phyloP scores from a whole-genome alignment of 176 grass and related monocot species.

The Calamus simplicifolius region DNA sequence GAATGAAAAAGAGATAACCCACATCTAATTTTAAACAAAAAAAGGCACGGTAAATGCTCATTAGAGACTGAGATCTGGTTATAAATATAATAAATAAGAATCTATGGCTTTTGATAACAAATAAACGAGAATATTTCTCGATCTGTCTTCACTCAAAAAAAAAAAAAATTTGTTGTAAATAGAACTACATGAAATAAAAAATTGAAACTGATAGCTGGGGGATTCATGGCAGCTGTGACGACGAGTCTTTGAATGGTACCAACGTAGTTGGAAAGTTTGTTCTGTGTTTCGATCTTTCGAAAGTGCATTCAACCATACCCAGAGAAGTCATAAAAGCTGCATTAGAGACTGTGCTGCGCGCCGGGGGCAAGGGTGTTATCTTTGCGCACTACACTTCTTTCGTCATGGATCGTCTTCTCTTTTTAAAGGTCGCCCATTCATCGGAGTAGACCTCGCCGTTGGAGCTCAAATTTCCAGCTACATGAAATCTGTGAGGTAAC shows the following conservation, averaged over 20 bases:
- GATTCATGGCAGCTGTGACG: conserved; percentile 3
- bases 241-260: conserved; percentile 4
- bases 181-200: no score
- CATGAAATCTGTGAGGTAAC: background rate
- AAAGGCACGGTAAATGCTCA: no score
- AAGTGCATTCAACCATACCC: background rate
- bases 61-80: no score
- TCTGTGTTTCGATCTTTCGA: background rate
- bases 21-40: no score
- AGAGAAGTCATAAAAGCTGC: background rate
- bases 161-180: no score
- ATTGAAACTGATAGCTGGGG: no score
- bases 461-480: background rate
- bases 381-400: conserved; percentile 5
- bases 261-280: conserved; percentile 6
- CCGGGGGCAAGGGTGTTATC: conserved; percentile 3
- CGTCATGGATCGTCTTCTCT: background rate
- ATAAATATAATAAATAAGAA: no score
- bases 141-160: no score
- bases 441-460: conserved; percentile 10
- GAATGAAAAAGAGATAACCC: no score
- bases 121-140: no score
- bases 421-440: conserved; percentile 2
- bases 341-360: background rate
- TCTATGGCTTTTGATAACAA: no score